Base-by-base conservation (phyloP, 352 stramenopile genomes). In the Peronosclerospora sorghi region DNA sequence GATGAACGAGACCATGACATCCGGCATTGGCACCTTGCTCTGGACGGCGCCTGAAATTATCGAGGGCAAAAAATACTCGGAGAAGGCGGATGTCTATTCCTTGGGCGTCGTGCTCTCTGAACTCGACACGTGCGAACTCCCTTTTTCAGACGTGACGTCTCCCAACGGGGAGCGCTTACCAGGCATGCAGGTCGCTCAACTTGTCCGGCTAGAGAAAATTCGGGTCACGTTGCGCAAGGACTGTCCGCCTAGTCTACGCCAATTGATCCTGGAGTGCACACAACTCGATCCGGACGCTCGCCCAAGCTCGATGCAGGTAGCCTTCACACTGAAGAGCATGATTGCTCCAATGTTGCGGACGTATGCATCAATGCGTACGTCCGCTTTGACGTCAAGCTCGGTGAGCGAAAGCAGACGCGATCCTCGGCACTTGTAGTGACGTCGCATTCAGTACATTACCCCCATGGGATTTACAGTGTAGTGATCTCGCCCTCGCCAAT, bases 41-140 rank as follows among this genome's bases (percentile, higher is more conserved):
- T 95, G 82, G 81, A 92, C 80, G 12, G 83, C 83, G 0, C 83
- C 84, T 1, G 84, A 95, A 59, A 89, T 95, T 45, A 86, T 95
- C 15, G 59, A 83, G 44, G 77, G 77, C 48, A 73, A 85, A 29
- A 80, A 83, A 26, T 95, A 89, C 62, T 87, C 68, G 21, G 74
- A 91, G 37, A 86, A 87, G 41, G 79, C 81, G 12, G 84, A 95
- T 45, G 79, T 95, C 24, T 95, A 90, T 56, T 89, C 77, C 21
- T 71, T 94, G 17, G 84, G 83, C 24, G 74, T 94, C 26, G 75
- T 91, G 35, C 53, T 91, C 1, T 83, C 73, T 2, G 78, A 91
- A 43, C 67, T 88, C 45, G 78, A 91, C 35, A 87, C 78, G 30
- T 70, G 68, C 35, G 54, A 78, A 21, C 35, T 54, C 3, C 78